phyloP scores from a whole-genome alignment of 2,329 filamentous ascomycete species.

The Piedraia hortae region DNA sequence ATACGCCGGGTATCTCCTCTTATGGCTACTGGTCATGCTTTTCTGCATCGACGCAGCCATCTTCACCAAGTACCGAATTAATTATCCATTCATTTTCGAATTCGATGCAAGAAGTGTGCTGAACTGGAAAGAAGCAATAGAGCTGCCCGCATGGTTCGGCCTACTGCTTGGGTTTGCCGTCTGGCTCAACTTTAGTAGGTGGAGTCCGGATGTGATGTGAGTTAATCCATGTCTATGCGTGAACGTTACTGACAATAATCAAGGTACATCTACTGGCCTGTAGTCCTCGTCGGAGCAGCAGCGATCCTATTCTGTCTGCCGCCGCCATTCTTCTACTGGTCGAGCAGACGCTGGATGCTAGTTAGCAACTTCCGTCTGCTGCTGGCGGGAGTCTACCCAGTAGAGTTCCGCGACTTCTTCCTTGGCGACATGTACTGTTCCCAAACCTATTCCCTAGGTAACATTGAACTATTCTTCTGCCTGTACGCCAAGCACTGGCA shows the following conservation, averaged over 20 bases:
- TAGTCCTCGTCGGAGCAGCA: constrained; percentile 46
- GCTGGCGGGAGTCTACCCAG: constrained; percentile 64
- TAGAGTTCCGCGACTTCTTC: constrained; percentile 95
- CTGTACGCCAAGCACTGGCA: constrained; percentile 58
- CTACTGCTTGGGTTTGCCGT: constrained; percentile 51
- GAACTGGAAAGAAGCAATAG: constrained; percentile 68
- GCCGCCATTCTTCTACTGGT: constrained; percentile 42
- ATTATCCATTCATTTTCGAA: constrained; percentile 75
- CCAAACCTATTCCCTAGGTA: constrained; percentile 67
- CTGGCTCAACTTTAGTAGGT: constrained; percentile 62
- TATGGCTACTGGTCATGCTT: constrained; percentile 51
- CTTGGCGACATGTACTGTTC: constrained; percentile 46
- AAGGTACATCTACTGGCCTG: constrained; percentile 64
- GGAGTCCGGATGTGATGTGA: constrained; percentile 16
- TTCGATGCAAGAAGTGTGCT: constrained; percentile 58
- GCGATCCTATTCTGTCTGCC: constrained; percentile 44
- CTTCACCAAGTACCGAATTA: constrained; percentile 67
- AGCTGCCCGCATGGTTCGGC: constrained; percentile 65
- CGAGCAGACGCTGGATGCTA: constrained; percentile 58
- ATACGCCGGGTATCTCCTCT: constrained; percentile 76
- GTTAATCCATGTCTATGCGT: constrained; percentile 1
- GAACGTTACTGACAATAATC: background rate
- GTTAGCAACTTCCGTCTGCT: constrained; percentile 81
- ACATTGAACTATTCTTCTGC: constrained; percentile 83
- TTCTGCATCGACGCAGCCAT: constrained; percentile 66